A percentile compares a stretch with the other conserved stretches of the same genome.
phyloP scores from a whole-genome alignment of 139 green algal genomes.

The Closterium sp. region DNA sequence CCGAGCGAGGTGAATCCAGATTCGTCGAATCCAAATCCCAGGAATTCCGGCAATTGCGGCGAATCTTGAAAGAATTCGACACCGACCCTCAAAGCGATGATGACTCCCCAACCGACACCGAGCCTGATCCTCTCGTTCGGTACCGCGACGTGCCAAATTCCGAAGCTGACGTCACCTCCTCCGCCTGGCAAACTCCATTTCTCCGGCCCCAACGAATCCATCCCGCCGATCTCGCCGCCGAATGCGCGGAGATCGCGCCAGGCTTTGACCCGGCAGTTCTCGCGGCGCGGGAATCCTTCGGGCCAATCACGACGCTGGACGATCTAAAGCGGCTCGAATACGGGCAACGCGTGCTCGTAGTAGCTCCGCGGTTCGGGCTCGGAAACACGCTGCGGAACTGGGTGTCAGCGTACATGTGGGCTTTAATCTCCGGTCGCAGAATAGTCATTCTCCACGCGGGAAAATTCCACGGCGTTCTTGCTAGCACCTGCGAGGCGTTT shows the following conservation, averaged over 20 bases:
- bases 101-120: not conserved
- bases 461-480: not conserved
- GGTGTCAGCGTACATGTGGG: not conserved
- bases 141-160: not conserved
- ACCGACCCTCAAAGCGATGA: not conserved
- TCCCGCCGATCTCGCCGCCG: not conserved
- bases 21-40: not conserved
- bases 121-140: not conserved
- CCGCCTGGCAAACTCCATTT: not conserved
- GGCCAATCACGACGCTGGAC: slow-evolving; percentile 5
- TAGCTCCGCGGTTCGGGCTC: not conserved
- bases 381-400: slow-evolving; percentile 9
- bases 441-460: slow-evolving; percentile 2
- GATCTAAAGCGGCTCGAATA: not conserved
- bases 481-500: not conserved
- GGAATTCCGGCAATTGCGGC: not conserved
- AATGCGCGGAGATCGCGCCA: not conserved
- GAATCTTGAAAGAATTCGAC: not conserved
- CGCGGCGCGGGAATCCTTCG: not conserved
- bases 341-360: not conserved
- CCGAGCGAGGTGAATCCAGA: not conserved
- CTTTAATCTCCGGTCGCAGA: not conserved
- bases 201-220: not conserved
- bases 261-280: not conserved
- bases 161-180: not conserved